Evolutionary conservation across 352 stramenopile species (phyloP), one percentile per base, ranked within the genome.

Genomic region (Globisporangium viniferum): DNA sequence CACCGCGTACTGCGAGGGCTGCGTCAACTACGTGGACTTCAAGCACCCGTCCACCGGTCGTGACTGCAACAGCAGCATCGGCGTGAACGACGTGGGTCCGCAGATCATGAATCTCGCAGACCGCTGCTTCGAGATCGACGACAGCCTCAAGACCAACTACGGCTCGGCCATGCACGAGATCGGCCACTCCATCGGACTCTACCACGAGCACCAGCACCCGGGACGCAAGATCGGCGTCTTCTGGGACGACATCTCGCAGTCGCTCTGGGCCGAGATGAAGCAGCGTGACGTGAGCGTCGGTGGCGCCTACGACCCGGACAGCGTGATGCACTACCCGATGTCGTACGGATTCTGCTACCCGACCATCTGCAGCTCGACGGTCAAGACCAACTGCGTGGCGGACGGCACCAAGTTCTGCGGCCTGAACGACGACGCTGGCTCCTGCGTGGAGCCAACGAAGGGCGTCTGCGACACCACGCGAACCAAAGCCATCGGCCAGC

Each of bases 151-250:
- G 75, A 83, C 82, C 22, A 82, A 85, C 59, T 92, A 87, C 64
- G 86, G 86, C 18, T 86, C 84, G 57, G 81, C 82, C 71, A 91
- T 94, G 80, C 86, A 94, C 74, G 86, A 94, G 64, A 89, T 94
- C 44, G 79, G 83, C n/a, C 86, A 94, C 73, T 79, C 76, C 33
- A 65, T 94, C 14, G 86, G 84, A 8, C 70, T 94, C 61, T 94
- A 93, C 77, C 84, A 94, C 73, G 86, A 94, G 70, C 84, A 94
- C 73, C 84, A 92, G 73, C 86, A 94, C 68, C 81, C 84, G 20
- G 67, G 80, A n/a, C 84, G 83, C 68, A 77, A 70, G 31, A 85
- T 92, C 48, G 80, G 77, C 36, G 72, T 94, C 35, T 91, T 94
- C 70, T 92, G 82, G 81, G 82, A 93, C 66, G 70, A 88, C 65